Evolutionary conservation across 2,329 filamentous ascomycete species (phyloP), one percentile per base, ranked within the genome.

Genomic region (Xylaria multiplex): DNA sequence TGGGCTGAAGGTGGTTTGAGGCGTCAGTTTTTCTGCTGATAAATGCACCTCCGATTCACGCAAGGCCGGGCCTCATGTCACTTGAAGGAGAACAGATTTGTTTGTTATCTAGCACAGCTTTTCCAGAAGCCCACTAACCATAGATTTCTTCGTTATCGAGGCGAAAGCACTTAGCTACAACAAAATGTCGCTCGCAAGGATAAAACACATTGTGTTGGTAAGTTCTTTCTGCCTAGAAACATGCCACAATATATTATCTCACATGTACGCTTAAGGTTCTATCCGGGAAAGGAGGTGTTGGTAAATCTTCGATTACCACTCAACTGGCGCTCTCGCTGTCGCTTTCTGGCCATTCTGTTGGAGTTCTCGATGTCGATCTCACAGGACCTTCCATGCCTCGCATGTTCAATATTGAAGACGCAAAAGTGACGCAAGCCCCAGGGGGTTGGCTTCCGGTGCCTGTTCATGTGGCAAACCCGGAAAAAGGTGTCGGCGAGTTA

Each of bases 221-320:
- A 40, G 82, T 78, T 37, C 54, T 58, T 30, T 62, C 58, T 53
- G n/a, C 9, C 48, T 30, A 32, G 49, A 22, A 27, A 69, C 54
- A 62, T 19, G 24, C n/a, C 32, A 19, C 35, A 30, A 30, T 45
- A 61, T 45, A 54, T 16, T 27, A 24, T 55, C 64, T 68, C 45
- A 62, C 50, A 32, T 35, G 13, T 49, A 24, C 52, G 32, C 40
- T 43, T 22, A 24, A 88, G 86, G 86, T 95, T 69, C 90, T 99
- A 54, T 98, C 96, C 13, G 96, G 96, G 73, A 99, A 99, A 86
- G 96, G 96, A 76, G 96, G 96, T 73, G 96, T 99, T 22, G 96
- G 96, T 65, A 99, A 99, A 84, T 98, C 95, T 49, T 97, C 93
- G 59, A 90, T 97, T n/a, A 98, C 96, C 0, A 96, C 95, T 1